Conservation (phyloP, 2,329 filamentous ascomycete species). For the Chaetomiaceae sp. region DNA sequence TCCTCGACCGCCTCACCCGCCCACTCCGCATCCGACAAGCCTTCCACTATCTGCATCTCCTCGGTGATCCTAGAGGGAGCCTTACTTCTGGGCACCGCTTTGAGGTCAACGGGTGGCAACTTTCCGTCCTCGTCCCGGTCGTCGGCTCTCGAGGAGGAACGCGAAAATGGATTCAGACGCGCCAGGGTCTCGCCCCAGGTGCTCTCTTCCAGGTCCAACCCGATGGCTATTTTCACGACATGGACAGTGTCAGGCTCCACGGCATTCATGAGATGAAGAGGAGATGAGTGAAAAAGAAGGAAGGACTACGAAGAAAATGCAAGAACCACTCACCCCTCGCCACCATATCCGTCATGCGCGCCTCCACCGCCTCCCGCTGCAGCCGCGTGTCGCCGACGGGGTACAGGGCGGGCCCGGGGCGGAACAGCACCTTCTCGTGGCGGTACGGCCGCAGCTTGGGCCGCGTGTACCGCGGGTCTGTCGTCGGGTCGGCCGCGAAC, state of each 20-base stretch:
- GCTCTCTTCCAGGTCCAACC: not conserved
- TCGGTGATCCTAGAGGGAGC: slow-evolving; percentile 1
- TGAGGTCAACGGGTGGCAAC: slow-evolving; percentile 5
- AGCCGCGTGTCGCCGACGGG: slow-evolving; percentile 34
- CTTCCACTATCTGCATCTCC: not conserved
- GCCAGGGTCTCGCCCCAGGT: slow-evolving; percentile 2
- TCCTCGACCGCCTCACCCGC: not conserved
- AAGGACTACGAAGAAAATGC: too few species aligned
- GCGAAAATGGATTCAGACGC: slow-evolving; percentile 9
- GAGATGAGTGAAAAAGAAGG: not conserved
- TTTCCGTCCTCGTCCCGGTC: not conserved
- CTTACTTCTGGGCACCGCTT: slow-evolving; percentile 9
- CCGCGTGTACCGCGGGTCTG: slow-evolving; percentile 15
- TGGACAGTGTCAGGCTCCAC: too few species aligned
- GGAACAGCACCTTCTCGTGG: slow-evolving; percentile 22
- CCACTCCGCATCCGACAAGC: not conserved
- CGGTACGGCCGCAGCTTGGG: slow-evolving; percentile 23
- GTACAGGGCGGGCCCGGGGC: slow-evolving; percentile 30
- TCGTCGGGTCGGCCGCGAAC: slow-evolving; percentile 24
- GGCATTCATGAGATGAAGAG: too few species aligned
- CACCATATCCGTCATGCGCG: slow-evolving; percentile 19
- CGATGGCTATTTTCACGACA: slow-evolving; percentile 2
- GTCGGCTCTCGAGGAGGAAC: not conserved
- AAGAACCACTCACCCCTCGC: slow-evolving; percentile 16
- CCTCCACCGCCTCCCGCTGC: slow-evolving; percentile 28